Conservation (phyloP, 257 asterid species). For the Jacaranda copaia region DNA sequence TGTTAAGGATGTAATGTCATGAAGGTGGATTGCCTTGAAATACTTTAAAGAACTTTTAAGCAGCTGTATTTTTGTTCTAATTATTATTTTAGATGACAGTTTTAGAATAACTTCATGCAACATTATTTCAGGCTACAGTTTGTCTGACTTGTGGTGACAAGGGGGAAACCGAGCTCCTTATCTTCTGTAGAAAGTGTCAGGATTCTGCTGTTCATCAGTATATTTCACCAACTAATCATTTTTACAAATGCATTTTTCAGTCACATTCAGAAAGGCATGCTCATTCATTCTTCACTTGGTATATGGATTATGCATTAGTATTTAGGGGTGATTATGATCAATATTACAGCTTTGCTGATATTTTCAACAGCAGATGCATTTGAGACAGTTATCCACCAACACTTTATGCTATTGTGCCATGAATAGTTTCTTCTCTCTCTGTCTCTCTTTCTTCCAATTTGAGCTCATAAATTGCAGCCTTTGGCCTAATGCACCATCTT, state of each 20-base stretch:
- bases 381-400: slow-evolving; percentile 1
- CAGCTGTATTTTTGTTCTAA: neutral
- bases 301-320: slow-evolving; percentile 5
- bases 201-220: slow-evolving; percentile 40
- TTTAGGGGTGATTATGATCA: neutral
- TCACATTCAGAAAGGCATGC: neutral
- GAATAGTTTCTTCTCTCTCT: neutral
- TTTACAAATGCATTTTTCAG: neutral
- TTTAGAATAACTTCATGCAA: neutral
- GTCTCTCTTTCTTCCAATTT: neutral
- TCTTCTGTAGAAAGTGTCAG: slow-evolving; percentile 39
- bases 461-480: neutral
- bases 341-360: neutral
- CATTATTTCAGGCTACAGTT: slow-evolving; percentile 32
- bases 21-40: slow-evolving; percentile 1
- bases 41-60: neutral
- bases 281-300: neutral
- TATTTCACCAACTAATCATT: slow-evolving; percentile 20
- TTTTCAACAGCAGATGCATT: neutral
- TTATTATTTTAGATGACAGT: neutral
- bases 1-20: neutral
- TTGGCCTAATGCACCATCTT: neutral
- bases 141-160: slow-evolving; percentile 39
- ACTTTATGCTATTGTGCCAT: neutral
- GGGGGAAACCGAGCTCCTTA: slow-evolving; percentile 31